These are phyloP conservation scores for Leucocoprinus sp. DNA, from an alignment of 768 basidiomycete genomes.

Conservation along the genomic window DNA sequence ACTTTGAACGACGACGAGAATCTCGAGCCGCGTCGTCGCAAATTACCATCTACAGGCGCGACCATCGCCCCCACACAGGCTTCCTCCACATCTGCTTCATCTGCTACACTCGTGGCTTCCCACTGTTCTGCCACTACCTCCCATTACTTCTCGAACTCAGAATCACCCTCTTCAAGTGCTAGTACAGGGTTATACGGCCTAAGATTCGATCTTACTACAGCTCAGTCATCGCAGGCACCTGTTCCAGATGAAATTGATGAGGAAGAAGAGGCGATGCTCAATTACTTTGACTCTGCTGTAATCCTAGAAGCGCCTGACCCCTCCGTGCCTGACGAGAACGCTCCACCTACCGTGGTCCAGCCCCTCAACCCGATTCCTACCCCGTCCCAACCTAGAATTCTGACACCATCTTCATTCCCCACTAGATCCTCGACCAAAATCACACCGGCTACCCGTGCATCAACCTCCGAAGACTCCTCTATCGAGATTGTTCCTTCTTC, in stretches of 20 bases:
- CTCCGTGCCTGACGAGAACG: constrained; percentile 4
- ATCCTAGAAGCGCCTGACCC: not conserved
- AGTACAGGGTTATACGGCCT: constrained; percentile 1
- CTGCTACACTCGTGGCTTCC: constrained; percentile 16
- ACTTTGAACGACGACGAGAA: constrained; percentile 30
- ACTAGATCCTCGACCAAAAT: not conserved
- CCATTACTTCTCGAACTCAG: constrained; percentile 8
- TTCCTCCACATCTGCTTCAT: constrained; percentile 8
- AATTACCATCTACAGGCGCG: constrained; percentile 20
- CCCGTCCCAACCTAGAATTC: not conserved
- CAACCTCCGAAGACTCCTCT: not conserved
- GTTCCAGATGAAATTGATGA: not conserved
- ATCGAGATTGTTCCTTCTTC: not conserved
- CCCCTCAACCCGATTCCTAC: not conserved
- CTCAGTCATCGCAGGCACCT: constrained; percentile 5
- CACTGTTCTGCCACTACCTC: constrained; percentile 7
- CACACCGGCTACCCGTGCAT: not conserved
- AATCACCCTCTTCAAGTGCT: constrained; percentile 8
- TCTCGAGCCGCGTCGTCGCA: constrained; percentile 30
- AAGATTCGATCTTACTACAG: constrained; percentile 6
- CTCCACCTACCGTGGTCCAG: constrained; percentile 4
- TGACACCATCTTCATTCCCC: not conserved
- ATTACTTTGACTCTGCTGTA: constrained; percentile 7
- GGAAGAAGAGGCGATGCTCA: constrained; percentile 2
- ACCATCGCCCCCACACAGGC: constrained; percentile 2